Percentiles rank a stretch among this genome's conserved stretches.
These are phyloP conservation scores for Xerocomellus chrysenteron DNA, from an alignment of 768 basidiomycete species.

Conservation along the genomic window DNA sequence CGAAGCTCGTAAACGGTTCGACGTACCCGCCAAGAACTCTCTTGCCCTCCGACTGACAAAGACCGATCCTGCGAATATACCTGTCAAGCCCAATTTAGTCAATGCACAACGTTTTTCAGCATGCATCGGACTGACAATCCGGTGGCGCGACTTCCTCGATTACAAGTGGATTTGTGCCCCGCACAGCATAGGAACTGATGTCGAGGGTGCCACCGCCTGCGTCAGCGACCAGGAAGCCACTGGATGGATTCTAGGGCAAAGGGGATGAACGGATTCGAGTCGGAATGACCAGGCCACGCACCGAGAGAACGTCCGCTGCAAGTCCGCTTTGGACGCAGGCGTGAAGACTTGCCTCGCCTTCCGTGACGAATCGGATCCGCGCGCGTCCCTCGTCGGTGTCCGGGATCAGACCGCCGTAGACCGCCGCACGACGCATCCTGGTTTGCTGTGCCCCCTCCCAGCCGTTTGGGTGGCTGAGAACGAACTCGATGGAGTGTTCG, in stretches of 20 bases:
- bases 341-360: conserved; percentile 82
- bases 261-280: conserved; percentile 3
- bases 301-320: conserved; percentile 74
- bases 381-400: conserved; percentile 73
- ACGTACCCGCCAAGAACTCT: conserved; percentile 65
- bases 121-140: conserved; percentile 53
- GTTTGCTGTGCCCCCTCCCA: conserved; percentile 79
- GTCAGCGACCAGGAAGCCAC: conserved; percentile 77
- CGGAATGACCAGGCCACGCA: conserved; percentile 31
- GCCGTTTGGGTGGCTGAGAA: conserved; percentile 78
- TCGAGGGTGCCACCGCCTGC: conserved; percentile 82
- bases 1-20: neutral
- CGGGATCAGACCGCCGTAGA: conserved; percentile 69
- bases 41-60: conserved; percentile 77
- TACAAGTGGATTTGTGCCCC: conserved; percentile 63
- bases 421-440: conserved; percentile 73
- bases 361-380: conserved; percentile 76
- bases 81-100: conserved; percentile 35
- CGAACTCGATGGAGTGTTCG: conserved; percentile 68
- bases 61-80: conserved; percentile 79
- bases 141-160: conserved; percentile 85
- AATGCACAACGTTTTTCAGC: neutral
- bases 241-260: conserved; percentile 58
- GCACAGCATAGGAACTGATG: conserved; percentile 77
- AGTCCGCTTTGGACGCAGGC: conserved; percentile 77